Percentiles rank a stretch among this genome's conserved stretches.
Conservation (phyloP, 2,329 filamentous ascomycete species). For the Diplodia scrobiculata region DNA sequence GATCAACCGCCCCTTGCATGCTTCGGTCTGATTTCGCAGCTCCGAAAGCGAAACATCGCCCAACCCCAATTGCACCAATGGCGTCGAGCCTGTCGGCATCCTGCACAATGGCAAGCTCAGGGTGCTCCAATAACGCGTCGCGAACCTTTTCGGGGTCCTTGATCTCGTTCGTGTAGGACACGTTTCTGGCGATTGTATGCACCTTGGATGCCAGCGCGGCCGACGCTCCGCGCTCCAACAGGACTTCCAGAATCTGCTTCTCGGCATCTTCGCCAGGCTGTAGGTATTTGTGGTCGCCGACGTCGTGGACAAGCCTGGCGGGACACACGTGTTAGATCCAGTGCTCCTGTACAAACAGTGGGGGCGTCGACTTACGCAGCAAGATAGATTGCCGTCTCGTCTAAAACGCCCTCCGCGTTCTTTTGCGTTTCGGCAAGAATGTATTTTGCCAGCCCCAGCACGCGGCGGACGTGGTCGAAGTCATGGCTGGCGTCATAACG, state of each 20-base stretch:
- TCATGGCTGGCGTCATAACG: slow-evolving; percentile 69
- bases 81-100: slow-evolving; percentile 93
- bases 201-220: slow-evolving; percentile 64
- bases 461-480: slow-evolving; percentile 79
- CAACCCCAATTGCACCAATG: slow-evolving; percentile 83
- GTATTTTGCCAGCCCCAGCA: slow-evolving; percentile 69
- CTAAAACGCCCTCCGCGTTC: slow-evolving; percentile 45
- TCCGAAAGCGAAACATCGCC: slow-evolving; percentile 73
- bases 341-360: not conserved
- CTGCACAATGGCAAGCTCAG: slow-evolving; percentile 82
- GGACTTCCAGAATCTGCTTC: slow-evolving; percentile 58
- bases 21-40: slow-evolving; percentile 60
- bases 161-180: slow-evolving; percentile 76
- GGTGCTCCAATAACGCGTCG: slow-evolving; percentile 64
- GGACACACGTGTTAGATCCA: not conserved
- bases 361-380: slow-evolving; percentile 51
- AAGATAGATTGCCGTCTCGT: slow-evolving; percentile 64
- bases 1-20: slow-evolving; percentile 40
- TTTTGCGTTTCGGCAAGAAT: slow-evolving; percentile 59
- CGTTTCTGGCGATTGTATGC: slow-evolving; percentile 71
- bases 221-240: slow-evolving; percentile 60
- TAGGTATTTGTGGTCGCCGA: slow-evolving; percentile 81
- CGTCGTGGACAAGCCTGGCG: slow-evolving; percentile 72
- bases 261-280: slow-evolving; percentile 58
- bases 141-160: slow-evolving; percentile 63